Percentiles rank a stretch among this genome's conserved stretches.
phyloP scores from a whole-genome alignment of 2,329 filamentous ascomycete species.

The Beauveria sp. region DNA sequence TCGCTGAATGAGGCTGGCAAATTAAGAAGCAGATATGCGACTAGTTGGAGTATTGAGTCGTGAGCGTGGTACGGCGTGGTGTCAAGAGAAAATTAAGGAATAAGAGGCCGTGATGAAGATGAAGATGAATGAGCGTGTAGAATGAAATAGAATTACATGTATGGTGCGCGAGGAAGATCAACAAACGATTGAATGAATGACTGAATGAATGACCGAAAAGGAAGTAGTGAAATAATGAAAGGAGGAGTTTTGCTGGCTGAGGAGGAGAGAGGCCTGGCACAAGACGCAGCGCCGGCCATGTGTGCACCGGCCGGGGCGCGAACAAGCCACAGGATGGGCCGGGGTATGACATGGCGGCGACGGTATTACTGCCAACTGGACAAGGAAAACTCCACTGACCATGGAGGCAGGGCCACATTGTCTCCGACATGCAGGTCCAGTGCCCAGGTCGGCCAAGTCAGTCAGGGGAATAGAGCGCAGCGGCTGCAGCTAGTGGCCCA shows the following conservation, averaged over 20 bases:
- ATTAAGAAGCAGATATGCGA: too few relatives aligned
- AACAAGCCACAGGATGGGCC: neutral
- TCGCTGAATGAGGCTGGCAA: neutral
- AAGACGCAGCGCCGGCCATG: neutral
- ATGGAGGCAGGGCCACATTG: neutral
- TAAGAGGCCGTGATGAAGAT: constrained; percentile 13
- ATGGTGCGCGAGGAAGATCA: neutral
- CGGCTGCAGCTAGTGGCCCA: constrained; percentile 12
- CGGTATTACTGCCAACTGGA: neutral
- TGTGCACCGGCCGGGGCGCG: constrained; percentile 1
- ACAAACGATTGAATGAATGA: constrained; percentile 10
- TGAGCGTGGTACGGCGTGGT: neutral
- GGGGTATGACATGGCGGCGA: neutral
- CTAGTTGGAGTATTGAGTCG: neutral
- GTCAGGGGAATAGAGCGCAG: neutral
- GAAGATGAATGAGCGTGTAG: neutral
- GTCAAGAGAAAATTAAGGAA: neutral
- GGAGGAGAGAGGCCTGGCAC: neutral
- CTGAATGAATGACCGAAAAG: constrained; percentile 8
- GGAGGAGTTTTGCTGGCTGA: neutral
- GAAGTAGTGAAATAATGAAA: constrained; percentile 9
- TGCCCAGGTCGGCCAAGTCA: neutral
- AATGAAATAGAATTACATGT: neutral
- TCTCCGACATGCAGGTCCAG: constrained; percentile 7
- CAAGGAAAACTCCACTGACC: neutral